Base-by-base conservation (phyloP, 192 early-diverging fungal species). In the Linnemannia exigua region DNA sequence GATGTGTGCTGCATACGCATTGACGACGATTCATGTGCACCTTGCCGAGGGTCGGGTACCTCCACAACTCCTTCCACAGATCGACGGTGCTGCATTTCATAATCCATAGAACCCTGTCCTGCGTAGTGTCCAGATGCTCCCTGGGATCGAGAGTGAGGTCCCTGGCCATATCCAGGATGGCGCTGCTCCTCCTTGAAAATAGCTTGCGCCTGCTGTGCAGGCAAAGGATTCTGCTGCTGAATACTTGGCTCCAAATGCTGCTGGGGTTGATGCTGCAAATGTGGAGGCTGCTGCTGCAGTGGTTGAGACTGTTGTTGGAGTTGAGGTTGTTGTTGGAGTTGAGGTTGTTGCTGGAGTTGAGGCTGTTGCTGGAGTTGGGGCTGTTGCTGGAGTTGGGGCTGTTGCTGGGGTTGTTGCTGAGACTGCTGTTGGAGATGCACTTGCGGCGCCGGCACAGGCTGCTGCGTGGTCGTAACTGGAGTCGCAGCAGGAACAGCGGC, bases 51-150 rank as follows among this genome's bases (percentile, higher is more conserved):
- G 17, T 72, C 70, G 5, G 58, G 33, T 16, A 46, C 25, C 1
- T 79, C 77, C 37, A 46, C 25, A 4, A 63, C 58, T 31, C 22
- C 52, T 3, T 76, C 75, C 3, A 35, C 16, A 22, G 68, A 41
- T 1, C 52, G 69, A 37, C 31, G 77, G 7, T 79, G 69, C 6
- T 70, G 69, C 8, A 61, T 61, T 33, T 79, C 77, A 19, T 28
- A n/a, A 17, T 70, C 70, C 31, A 69, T 28, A 79, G 48, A 8
- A 54, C 22, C 14, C 6, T 41, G 77, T 38, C 71, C 77, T 63
- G 36, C 37, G 20, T 47, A 35, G 44, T 79, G 63, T 7, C 52
- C 69, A 7, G 38, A 19, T 1, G 58, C n/a, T 28, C 35, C 48
- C 11, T 58, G 77, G 0, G 70, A 11, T 31, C 37, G 77, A 31